These are phyloP conservation scores for Daldinia decipiens DNA, from an alignment of 495 filamentous ascomycete species.

Conservation along the genomic window DNA sequence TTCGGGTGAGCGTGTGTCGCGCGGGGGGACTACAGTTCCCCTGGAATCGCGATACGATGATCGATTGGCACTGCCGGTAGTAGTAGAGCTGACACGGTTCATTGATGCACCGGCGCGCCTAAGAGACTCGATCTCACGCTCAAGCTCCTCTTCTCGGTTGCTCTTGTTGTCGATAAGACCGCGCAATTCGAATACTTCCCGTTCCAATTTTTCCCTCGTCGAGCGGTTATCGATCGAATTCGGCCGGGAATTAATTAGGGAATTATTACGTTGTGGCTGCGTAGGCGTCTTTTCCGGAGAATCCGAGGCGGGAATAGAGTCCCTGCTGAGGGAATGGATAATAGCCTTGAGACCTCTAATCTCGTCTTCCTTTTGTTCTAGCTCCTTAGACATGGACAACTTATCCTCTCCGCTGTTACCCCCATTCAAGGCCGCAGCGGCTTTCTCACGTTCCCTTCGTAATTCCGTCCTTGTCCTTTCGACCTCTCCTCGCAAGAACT, in stretches of 20 bases:
- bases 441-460: conserved; percentile 88
- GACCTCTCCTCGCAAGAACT: conserved; percentile 95
- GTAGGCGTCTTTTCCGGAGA: conserved; percentile 55
- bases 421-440: conserved; percentile 68
- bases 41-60: conserved; percentile 68
- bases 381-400: conserved; percentile 68
- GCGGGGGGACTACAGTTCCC: conserved; percentile 65
- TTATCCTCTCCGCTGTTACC: conserved; percentile 60
- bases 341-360: conserved; percentile 97
- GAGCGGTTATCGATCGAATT: conserved; percentile 68
- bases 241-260: conserved; percentile 48
- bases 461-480: conserved; percentile 93
- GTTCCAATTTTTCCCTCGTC: conserved; percentile 72
- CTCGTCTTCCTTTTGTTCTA: conserved; percentile 96
- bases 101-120: conserved; percentile 54
- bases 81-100: conserved; percentile 62
- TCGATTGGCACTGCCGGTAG: conserved; percentile 60
- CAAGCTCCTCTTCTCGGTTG: conserved; percentile 86
- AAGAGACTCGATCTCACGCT: conserved; percentile 82
- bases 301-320: conserved; percentile 64
- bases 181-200: conserved; percentile 80
- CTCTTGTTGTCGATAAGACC: conserved; percentile 74
- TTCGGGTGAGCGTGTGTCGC: conserved; percentile 53
- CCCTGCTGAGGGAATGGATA: conserved; percentile 90
- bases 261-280: conserved; percentile 53